Conservation (phyloP, 140 eudicot species). For the Anethum foeniculum region DNA sequence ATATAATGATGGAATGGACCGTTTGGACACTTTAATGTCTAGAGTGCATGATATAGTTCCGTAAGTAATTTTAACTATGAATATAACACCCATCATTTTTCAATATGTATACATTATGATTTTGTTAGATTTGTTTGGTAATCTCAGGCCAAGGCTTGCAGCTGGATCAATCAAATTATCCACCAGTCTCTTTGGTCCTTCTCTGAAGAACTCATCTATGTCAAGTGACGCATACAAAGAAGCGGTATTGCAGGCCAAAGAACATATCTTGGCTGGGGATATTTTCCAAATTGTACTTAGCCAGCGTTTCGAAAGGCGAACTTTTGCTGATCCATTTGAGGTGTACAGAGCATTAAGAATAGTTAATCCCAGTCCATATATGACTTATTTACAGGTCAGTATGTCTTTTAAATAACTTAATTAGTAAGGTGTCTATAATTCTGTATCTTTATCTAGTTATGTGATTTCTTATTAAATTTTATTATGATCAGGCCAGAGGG, state of each 20-base stretch:
- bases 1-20: constrained; percentile 58
- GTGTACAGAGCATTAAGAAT: constrained; percentile 91
- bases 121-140: constrained; percentile 18
- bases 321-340: constrained; percentile 99
- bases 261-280: constrained; percentile 96
- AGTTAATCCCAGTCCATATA: constrained; percentile 97
- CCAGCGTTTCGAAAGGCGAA: constrained; percentile 89
- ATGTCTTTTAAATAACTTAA: constrained; percentile 9
- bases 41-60: constrained; percentile 71
- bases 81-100: not conserved
- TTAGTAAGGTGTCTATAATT: not conserved
- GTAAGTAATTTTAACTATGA: not conserved
- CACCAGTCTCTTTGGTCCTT: constrained; percentile 73
- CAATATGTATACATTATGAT: constrained; percentile 6
- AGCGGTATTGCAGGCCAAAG: constrained; percentile 87
- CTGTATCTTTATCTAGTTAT: not conserved
- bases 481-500: constrained; percentile 76
- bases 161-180: constrained; percentile 75
- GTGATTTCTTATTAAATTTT: constrained; percentile 6
- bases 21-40: constrained; percentile 66
- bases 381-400: constrained; percentile 85
- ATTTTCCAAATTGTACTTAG: constrained; percentile 93
- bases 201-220: constrained; percentile 75
- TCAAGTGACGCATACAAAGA: constrained; percentile 70
- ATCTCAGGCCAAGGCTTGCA: constrained; percentile 77